Base-by-base conservation (phyloP, 1,284 basidiomycete species). In the Earliella scabrosa region DNA sequence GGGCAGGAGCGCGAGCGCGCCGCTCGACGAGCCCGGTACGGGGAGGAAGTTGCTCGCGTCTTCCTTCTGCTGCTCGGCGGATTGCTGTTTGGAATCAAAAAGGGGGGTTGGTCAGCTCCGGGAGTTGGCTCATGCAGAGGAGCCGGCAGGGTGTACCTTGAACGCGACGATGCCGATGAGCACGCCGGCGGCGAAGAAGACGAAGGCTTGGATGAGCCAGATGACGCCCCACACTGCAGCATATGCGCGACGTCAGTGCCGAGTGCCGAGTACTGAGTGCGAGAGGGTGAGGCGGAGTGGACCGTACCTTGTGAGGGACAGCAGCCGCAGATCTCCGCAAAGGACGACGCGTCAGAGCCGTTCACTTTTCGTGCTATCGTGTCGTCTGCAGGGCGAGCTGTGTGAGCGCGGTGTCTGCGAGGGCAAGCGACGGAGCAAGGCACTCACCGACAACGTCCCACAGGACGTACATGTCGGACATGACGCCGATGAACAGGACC, bases 401-500 rank as follows among this genome's bases (percentile, higher is more conserved):
- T 36, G 18, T 14, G 1, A 26, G 18, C 10, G 24, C 38, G 13
- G 31, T 36, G 51, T 38, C 13, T 6, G 21, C 20, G 44, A 27
- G 20, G 32, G 40, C 24, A 40, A 20, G 20, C 3, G 29, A 27
- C 8, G 20, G 32, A 31, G n/a, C 2, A 36, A 16, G 39, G 10
- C 20, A 70, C 81, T 50, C 63, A 85, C 92, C 92, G 51, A 94
- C 79, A 54, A 96, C 88, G 66, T 96, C 93, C 92, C 93, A 96
- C 16, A 88, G 77, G 38, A 83, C 85, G 68, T 97, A 96, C 73
- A 97, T 79, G 71, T 91, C 91, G 8, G 87, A 92, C 94, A 96
- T 96, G 62, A 96, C 92, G n/a, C 95, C 96, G 52, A 97, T 86
- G 73, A 98, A 98, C 10, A 98, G 76, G 21, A 98, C 82, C 83